A percentile compares a stretch with the other conserved stretches of the same genome.
These are phyloP conservation scores for Suhomyces coccinellae DNA, from an alignment of 1,139 yeast genomes.

Conservation along the genomic window DNA sequence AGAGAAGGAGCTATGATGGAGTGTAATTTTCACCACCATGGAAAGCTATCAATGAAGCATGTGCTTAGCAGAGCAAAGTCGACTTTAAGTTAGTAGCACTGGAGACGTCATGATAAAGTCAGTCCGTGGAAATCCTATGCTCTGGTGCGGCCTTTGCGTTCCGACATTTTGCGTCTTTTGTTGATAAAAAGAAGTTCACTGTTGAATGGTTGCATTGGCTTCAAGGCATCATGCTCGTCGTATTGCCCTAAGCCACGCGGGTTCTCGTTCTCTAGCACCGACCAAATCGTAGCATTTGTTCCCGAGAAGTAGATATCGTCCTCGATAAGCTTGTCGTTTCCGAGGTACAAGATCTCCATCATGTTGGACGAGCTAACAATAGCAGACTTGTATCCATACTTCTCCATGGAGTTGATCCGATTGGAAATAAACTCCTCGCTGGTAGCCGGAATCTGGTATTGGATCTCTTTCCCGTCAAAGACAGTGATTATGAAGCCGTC, in stretches of 20 bases:
- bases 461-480: constrained; percentile 59
- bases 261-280: constrained; percentile 31
- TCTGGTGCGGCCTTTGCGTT: constrained; percentile 17
- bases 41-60: too few species aligned
- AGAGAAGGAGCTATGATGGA: too few species aligned
- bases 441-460: constrained; percentile 58
- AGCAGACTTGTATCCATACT: constrained; percentile 77
- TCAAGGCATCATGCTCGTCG: constrained; percentile 11
- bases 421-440: constrained; percentile 28
- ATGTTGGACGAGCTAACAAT: constrained; percentile 72
- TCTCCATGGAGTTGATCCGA: constrained; percentile 48
- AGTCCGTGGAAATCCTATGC: too few species aligned
- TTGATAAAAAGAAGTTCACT: constrained; percentile 50
- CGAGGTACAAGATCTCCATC: constrained; percentile 70
- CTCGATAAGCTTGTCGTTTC: constrained; percentile 53
- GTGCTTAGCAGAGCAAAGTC: too few species aligned
- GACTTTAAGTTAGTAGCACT: too few species aligned
- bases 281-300: constrained; percentile 28
- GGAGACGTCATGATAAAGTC: too few species aligned
- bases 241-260: constrained; percentile 22
- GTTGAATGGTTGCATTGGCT: constrained; percentile 23
- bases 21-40: too few species aligned
- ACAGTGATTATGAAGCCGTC: constrained; percentile 76
- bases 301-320: constrained; percentile 42
- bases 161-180: constrained; percentile 45